Evolutionary conservation across 2,329 filamentous ascomycete genomes (phyloP).

Genomic region (Fusarium nelsonii): DNA sequence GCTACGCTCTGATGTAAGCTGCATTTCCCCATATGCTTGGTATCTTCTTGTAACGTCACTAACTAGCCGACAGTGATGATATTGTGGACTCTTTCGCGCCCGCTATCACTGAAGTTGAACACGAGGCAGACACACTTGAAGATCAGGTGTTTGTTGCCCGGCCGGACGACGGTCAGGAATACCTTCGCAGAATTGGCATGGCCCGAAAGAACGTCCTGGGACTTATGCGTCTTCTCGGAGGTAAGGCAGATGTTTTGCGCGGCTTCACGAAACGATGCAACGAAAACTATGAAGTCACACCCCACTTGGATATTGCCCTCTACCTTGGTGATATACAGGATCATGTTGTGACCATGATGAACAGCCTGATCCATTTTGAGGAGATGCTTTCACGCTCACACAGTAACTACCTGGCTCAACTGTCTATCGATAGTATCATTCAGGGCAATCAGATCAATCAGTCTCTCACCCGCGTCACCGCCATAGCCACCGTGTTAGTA

Average conservation of each 20-base stretch:
- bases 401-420: conserved; percentile 94
- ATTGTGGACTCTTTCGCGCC: conserved; percentile 97
- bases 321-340: conserved; percentile 98
- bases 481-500: conserved; percentile 92
- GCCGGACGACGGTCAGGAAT: conserved; percentile 86
- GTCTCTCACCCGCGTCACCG: conserved; percentile 92
- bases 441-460: conserved; percentile 90
- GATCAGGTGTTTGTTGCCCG: conserved; percentile 94
- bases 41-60: conserved; percentile 39
- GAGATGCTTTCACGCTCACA: conserved; percentile 96
- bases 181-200: conserved; percentile 89
- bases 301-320: conserved; percentile 94
- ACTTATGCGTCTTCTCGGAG: conserved; percentile 90
- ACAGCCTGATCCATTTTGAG: conserved; percentile 93
- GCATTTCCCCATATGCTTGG: conserved; percentile 24
- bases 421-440: conserved; percentile 90
- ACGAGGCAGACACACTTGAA: conserved; percentile 91
- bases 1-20: conserved; percentile 94
- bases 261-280: conserved; percentile 99
- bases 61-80: conserved; percentile 73
- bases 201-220: conserved; percentile 96
- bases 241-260: conserved; percentile 98
- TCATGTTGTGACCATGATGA: conserved; percentile 99
- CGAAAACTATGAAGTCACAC: conserved; percentile 94
- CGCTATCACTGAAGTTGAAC: conserved; percentile 86